These are phyloP conservation scores for Komagataella pastoris DNA, from an alignment of 805 yeast species.

Conservation along the genomic window DNA sequence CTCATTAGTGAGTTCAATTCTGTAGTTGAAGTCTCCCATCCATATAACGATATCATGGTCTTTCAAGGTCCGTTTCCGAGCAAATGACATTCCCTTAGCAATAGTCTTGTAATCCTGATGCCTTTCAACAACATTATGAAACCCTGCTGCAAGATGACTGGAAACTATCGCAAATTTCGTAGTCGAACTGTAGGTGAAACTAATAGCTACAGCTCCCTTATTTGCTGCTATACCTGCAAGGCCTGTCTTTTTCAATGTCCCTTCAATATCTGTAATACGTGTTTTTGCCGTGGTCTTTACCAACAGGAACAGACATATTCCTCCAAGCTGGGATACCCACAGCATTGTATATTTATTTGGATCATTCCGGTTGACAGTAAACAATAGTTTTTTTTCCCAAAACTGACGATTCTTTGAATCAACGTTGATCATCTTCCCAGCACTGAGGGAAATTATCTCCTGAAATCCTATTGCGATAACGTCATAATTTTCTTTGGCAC, in stretches of 20 bases:
- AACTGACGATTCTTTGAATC: slow-evolving; percentile 46
- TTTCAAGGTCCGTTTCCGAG: slow-evolving; percentile 40
- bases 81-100: slow-evolving; percentile 51
- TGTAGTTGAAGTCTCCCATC: slow-evolving; percentile 89
- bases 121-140: slow-evolving; percentile 66
- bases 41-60: slow-evolving; percentile 81
- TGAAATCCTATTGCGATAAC: slow-evolving; percentile 76
- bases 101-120: slow-evolving; percentile 79
- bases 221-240: slow-evolving; percentile 77
- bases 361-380: slow-evolving; percentile 23
- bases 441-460: slow-evolving; percentile 75
- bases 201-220: slow-evolving; percentile 46
- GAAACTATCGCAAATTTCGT: slow-evolving; percentile 66
- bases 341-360: slow-evolving; percentile 29
- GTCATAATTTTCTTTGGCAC: slow-evolving; percentile 30
- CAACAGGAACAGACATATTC: slow-evolving; percentile 61
- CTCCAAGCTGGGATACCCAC: slow-evolving; percentile 79
- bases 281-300: slow-evolving; percentile 38
- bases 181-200: slow-evolving; percentile 36
- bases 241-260: slow-evolving; percentile 80
- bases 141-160: slow-evolving; percentile 91
- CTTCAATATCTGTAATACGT: slow-evolving; percentile 47
- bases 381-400: slow-evolving; percentile 55
- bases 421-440: slow-evolving; percentile 71
- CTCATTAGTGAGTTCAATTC: slow-evolving; percentile 62